Conservation (phyloP, 371 early-diverging fungal species). For the Rhizopus arrhizus region DNA sequence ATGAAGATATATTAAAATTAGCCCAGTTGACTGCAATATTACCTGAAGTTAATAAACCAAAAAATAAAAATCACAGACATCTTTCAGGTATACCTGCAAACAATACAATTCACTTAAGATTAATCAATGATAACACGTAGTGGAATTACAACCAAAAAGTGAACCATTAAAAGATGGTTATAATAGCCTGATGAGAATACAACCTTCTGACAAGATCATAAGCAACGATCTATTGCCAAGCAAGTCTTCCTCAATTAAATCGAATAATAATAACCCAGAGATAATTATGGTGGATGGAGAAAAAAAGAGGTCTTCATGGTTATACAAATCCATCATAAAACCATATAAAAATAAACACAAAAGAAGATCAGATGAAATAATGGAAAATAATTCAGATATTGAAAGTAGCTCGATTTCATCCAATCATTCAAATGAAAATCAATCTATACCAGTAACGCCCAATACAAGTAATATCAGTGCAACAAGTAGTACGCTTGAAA, state of each 20-base stretch:
- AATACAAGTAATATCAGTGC: neutral
- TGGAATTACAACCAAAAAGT: neutral
- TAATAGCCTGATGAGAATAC: neutral
- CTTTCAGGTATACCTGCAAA: neutral
- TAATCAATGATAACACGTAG: neutral
- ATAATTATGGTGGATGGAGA: neutral
- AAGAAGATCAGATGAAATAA: neutral
- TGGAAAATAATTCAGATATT: neutral
- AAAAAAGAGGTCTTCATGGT: slow-evolving; percentile 14
- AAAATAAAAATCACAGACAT: slow-evolving; percentile 7
- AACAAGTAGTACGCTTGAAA: neutral
- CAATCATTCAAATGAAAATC: slow-evolving; percentile 4
- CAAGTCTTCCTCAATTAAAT: neutral
- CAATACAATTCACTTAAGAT: neutral
- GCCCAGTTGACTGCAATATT: slow-evolving; percentile 37
- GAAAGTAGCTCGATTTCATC: slow-evolving; percentile 1
- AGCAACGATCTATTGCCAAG: no score
- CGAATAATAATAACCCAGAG: neutral
- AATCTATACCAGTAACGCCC: neutral
- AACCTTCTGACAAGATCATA: neutral
- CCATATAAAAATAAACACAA: slow-evolving; percentile 6
- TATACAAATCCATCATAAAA: slow-evolving; percentile 19
- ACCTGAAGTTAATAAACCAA: slow-evolving; percentile 22
- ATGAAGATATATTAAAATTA: slow-evolving; percentile 46
- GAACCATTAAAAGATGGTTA: neutral